phyloP scores from a whole-genome alignment of 257 asterid species.

The Solanum pimpinellifolium region DNA sequence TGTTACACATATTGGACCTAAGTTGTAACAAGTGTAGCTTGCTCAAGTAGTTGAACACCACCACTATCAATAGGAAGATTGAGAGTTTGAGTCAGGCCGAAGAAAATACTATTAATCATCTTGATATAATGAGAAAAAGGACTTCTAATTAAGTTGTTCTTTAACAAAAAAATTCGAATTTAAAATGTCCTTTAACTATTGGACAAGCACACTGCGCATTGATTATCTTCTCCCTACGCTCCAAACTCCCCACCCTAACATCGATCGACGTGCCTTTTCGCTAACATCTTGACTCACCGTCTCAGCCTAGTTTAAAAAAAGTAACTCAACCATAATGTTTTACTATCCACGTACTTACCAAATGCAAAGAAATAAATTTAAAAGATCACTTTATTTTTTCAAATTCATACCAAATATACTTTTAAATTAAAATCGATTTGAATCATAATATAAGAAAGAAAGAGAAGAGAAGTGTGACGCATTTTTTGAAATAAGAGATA shows the following conservation, averaged over 20 bases:
- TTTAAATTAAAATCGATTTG: not conserved
- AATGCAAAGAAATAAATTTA: not conserved
- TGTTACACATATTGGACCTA: not conserved
- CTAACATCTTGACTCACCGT: too few relatives aligned
- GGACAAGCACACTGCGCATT: not conserved
- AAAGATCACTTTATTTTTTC: too few relatives aligned
- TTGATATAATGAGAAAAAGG: not conserved
- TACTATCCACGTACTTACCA: not conserved
- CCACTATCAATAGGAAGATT: not conserved
- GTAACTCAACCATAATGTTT: not conserved
- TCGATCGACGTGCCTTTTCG: not conserved
- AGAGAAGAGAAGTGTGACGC: not conserved
- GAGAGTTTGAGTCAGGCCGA: not conserved
- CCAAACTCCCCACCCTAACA: not conserved
- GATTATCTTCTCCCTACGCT: not conserved
- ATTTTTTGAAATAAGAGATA: not conserved
- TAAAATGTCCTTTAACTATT: not conserved
- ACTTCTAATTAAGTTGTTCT: not conserved
- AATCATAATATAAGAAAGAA: not conserved
- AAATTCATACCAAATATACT: not conserved
- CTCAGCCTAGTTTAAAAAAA: not conserved
- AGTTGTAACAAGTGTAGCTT: not conserved
- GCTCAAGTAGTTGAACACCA: not conserved
- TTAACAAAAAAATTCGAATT: not conserved
- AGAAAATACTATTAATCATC: not conserved